These are phyloP conservation scores for Earliella scabrosa DNA, from an alignment of 1,284 basidiomycete species.

Conservation along the genomic window DNA sequence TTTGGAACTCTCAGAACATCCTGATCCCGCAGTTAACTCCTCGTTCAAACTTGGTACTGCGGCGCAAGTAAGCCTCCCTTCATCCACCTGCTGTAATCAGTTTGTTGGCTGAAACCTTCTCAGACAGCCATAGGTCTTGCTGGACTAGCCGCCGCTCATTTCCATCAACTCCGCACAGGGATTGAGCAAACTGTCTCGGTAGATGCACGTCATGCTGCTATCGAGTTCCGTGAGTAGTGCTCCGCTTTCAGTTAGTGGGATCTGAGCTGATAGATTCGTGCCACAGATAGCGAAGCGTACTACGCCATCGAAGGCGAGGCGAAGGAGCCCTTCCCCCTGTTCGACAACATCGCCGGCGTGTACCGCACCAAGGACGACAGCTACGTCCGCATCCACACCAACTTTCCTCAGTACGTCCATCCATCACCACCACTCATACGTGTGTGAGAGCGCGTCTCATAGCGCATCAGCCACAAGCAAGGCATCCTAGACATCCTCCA, in stretches of 20 bases:
- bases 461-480: slow-evolving; percentile 49
- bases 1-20: slow-evolving; percentile 40
- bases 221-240: slow-evolving; percentile 59
- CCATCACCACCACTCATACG: no score
- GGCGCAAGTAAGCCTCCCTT: slow-evolving; percentile 56
- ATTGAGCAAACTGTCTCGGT: slow-evolving; percentile 54
- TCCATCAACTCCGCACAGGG: slow-evolving; percentile 52
- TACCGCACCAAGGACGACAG: slow-evolving; percentile 55
- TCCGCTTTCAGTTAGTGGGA: no score
- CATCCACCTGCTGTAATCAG: no score
- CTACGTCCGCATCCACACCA: slow-evolving; percentile 63
- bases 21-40: slow-evolving; percentile 50
- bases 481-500: slow-evolving; percentile 54
- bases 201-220: slow-evolving; percentile 57
- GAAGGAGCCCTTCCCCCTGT: slow-evolving; percentile 39
- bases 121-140: slow-evolving; percentile 58
- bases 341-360: slow-evolving; percentile 57
- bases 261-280: no score
- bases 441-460: no score
- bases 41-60: slow-evolving; percentile 53
- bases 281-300: slow-evolving; percentile 53
- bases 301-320: slow-evolving; percentile 49
- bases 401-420: slow-evolving; percentile 64
- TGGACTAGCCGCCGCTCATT: slow-evolving; percentile 54
- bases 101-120: background rate